These are phyloP conservation scores for Corymbia maculata DNA, from an alignment of 345 rosid genomes.

Conservation along the genomic window DNA sequence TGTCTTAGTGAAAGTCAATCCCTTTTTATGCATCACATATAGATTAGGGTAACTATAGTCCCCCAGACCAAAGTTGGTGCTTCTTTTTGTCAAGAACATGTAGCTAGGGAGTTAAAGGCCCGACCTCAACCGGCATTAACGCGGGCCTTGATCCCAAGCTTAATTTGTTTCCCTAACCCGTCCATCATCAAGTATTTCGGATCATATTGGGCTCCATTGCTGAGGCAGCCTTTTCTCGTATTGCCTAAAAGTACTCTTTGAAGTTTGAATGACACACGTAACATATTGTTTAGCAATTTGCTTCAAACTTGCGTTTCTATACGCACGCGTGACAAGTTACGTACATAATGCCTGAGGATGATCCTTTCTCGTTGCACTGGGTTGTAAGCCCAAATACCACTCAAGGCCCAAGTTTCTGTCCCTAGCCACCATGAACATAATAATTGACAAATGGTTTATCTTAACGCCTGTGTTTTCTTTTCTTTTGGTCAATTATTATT, in stretches of 20 bases:
- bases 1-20: background rate
- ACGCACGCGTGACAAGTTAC: background rate
- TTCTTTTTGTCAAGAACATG: background rate
- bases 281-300: background rate
- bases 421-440: background rate
- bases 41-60: background rate
- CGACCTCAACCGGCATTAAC: background rate
- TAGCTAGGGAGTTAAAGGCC: background rate
- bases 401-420: background rate
- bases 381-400: background rate
- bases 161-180: background rate
- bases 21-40: background rate
- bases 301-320: background rate
- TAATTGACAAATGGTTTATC: background rate
- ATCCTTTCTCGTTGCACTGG: background rate
- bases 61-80: background rate
- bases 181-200: background rate
- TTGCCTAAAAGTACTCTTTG: background rate
- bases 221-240: background rate
- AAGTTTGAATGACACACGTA: rapidly evolving
- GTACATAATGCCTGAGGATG: background rate
- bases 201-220: background rate
- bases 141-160: background rate
- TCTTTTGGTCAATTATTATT: too few species aligned
- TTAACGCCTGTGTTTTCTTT: too few species aligned